Evolutionary conservation across 2,329 filamentous ascomycete species (phyloP).

Genomic region (Annulohypoxylon truncatum): DNA sequence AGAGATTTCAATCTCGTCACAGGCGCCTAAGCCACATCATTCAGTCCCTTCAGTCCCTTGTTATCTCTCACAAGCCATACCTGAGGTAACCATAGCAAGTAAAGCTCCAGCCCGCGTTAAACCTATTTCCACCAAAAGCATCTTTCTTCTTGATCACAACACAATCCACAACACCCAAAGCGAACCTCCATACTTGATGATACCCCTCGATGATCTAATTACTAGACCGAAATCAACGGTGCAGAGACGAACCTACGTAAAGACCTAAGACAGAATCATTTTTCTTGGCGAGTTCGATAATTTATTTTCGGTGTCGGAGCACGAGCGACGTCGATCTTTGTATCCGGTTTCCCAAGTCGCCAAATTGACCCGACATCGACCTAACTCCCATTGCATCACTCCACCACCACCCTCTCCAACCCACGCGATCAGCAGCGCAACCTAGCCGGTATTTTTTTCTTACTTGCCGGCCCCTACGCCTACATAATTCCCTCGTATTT

Average conservation of each 20-base stretch:
- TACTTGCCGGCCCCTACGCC: slow-evolving; percentile 28
- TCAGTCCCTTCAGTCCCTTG: background rate
- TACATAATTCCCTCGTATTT: slow-evolving; percentile 9
- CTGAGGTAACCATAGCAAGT: slow-evolving; percentile 8
- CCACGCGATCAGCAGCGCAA: slow-evolving; percentile 48
- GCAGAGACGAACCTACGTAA: slow-evolving; percentile 9
- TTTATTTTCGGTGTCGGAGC: slow-evolving; percentile 24
- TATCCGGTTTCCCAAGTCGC: slow-evolving; percentile 22
- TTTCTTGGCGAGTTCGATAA: slow-evolving; percentile 6
- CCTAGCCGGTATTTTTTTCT: slow-evolving; percentile 28
- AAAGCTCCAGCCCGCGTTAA: slow-evolving; percentile 34
- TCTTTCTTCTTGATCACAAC: slow-evolving; percentile 41
- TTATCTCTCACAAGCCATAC: slow-evolving; percentile 10
- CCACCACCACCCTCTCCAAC: slow-evolving; percentile 38
- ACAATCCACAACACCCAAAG: slow-evolving; percentile 34
- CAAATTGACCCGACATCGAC: slow-evolving; percentile 44
- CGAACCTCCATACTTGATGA: slow-evolving; percentile 33
- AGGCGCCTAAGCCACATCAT: slow-evolving; percentile 32
- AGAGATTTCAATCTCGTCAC: slow-evolving; percentile 27
- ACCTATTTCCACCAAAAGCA: slow-evolving; percentile 42
- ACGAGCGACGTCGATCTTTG: slow-evolving; percentile 36
- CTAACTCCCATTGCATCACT: slow-evolving; percentile 49
- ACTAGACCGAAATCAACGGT: slow-evolving; percentile 23
- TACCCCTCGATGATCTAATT: slow-evolving; percentile 44
- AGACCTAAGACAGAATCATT: slow-evolving; percentile 6